These are phyloP conservation scores for Omphalea diandra DNA, from an alignment of 441 rosid genomes.

Conservation along the genomic window DNA sequence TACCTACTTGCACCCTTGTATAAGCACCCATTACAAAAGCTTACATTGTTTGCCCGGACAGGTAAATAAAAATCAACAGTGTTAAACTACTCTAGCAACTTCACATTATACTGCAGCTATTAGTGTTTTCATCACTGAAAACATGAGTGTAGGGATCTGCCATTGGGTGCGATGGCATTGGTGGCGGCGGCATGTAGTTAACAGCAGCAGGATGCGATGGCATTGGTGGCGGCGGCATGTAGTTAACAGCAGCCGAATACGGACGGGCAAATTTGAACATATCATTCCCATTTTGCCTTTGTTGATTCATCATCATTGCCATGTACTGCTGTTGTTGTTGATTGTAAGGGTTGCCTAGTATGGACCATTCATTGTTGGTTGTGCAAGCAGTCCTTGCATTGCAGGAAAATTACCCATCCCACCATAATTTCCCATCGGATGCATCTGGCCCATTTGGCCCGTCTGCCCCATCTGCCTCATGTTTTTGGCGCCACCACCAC, in stretches of 20 bases:
- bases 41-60: not conserved
- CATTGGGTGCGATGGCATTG: constrained; percentile 43
- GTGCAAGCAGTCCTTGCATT: constrained; percentile 72
- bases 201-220: constrained; percentile 43
- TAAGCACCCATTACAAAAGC: constrained; percentile 20
- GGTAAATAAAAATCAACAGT: not conserved
- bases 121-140: constrained; percentile 89
- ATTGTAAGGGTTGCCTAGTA: constrained; percentile 46
- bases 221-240: constrained; percentile 57
- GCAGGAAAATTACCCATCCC: constrained; percentile 51
- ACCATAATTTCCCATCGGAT: constrained; percentile 28
- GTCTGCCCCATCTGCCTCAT: constrained; percentile 45
- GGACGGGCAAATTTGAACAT: constrained; percentile 77
- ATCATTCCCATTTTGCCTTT: constrained; percentile 55
- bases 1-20: constrained; percentile 22
- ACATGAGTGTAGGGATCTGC: constrained; percentile 59
- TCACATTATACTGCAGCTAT: constrained; percentile 88
- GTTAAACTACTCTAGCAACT: constrained; percentile 28
- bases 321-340: constrained; percentile 78
- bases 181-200: constrained; percentile 56
- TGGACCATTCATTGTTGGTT: constrained; percentile 50
- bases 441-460: constrained; percentile 38
- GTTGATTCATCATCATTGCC: constrained; percentile 95
- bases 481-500: constrained; percentile 28
- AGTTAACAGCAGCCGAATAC: constrained; percentile 47